A percentile compares a stretch with the other conserved stretches of the same genome.
Evolutionary conservation across 768 basidiomycete genomes (phyloP).

Genomic region (Coprinopsis cinerea): DNA sequence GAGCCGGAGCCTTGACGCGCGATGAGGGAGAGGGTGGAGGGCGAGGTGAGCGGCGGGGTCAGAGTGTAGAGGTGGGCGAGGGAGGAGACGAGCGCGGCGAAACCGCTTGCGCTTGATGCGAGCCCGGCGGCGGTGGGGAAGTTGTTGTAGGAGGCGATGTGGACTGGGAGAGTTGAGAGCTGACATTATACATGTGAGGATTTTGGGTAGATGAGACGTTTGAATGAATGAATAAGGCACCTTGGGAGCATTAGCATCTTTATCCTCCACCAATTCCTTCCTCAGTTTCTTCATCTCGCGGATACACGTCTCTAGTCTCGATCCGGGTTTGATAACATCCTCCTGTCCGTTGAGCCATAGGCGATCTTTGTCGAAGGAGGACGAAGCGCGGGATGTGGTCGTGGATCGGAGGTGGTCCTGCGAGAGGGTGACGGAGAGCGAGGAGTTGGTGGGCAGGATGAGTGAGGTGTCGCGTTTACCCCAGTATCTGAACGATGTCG

Average conservation of each 20-base stretch:
- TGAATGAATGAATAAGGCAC: slow-evolving; percentile 35
- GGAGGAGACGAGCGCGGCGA: slow-evolving; percentile 90
- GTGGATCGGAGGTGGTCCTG: slow-evolving; percentile 95
- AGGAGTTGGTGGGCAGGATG: slow-evolving; percentile 96
- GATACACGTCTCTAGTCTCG: slow-evolving; percentile 82
- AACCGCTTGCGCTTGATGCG: slow-evolving; percentile 95
- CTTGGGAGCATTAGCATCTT: slow-evolving; percentile 57
- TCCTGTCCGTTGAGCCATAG: slow-evolving; percentile 95
- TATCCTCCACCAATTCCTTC: slow-evolving; percentile 63
- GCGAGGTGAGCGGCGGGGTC: slow-evolving; percentile 41
- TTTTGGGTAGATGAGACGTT: too few relatives aligned
- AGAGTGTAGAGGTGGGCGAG: slow-evolving; percentile 84
- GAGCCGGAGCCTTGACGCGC: slow-evolving; percentile 97
- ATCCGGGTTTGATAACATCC: slow-evolving; percentile 79
- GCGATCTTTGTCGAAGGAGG: slow-evolving; percentile 65
- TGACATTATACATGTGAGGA: too few relatives aligned
- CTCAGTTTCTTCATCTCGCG: slow-evolving; percentile 78
- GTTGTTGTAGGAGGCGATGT: slow-evolving; percentile 95
- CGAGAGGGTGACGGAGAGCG: slow-evolving; percentile 94
- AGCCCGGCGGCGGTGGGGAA: slow-evolving; percentile 99
- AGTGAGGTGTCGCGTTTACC: slow-evolving; percentile 95
- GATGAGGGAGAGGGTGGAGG: slow-evolving; percentile 84
- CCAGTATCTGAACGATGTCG: slow-evolving; percentile 70
- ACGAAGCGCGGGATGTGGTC: slow-evolving; percentile 84
- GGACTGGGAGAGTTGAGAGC: slow-evolving; percentile 70